phyloP scores from a whole-genome alignment of 2,329 filamentous ascomycete species.

The Lecanicillium sp. region DNA sequence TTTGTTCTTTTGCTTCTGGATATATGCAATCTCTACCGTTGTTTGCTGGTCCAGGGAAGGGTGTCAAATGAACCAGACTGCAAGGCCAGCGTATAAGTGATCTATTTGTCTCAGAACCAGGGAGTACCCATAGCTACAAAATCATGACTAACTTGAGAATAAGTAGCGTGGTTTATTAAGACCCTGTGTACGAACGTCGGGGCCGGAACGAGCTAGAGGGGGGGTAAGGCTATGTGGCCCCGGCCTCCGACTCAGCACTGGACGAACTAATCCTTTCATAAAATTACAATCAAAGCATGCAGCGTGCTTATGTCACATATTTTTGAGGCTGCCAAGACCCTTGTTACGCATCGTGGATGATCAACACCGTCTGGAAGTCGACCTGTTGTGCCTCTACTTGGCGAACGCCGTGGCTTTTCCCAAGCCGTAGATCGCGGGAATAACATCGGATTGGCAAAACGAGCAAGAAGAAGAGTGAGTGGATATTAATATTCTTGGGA shows the following conservation, averaged over 20 bases:
- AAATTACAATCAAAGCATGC: background rate
- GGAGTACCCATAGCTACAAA: background rate
- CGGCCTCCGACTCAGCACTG: background rate
- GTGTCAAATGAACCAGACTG: background rate
- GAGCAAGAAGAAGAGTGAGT: no score
- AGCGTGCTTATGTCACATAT: background rate
- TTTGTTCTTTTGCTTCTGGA: background rate
- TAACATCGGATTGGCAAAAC: background rate
- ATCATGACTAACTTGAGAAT: background rate
- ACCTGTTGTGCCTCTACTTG: background rate
- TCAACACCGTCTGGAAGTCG: background rate
- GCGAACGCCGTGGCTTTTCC: background rate
- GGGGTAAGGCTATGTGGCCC: background rate
- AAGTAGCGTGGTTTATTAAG: background rate
- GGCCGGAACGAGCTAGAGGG: background rate
- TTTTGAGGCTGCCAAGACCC: background rate
- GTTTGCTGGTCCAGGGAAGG: background rate
- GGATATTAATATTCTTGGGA: no score
- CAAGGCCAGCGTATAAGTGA: background rate
- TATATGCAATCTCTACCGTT: background rate
- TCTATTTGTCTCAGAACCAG: background rate
- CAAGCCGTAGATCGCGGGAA: background rate
- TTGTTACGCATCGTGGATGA: background rate
- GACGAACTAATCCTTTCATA: background rate
- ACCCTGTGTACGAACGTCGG: background rate